Evolutionary conservation across 2,329 filamentous ascomycete genomes (phyloP).

Genomic region (Acarospora socialis): DNA sequence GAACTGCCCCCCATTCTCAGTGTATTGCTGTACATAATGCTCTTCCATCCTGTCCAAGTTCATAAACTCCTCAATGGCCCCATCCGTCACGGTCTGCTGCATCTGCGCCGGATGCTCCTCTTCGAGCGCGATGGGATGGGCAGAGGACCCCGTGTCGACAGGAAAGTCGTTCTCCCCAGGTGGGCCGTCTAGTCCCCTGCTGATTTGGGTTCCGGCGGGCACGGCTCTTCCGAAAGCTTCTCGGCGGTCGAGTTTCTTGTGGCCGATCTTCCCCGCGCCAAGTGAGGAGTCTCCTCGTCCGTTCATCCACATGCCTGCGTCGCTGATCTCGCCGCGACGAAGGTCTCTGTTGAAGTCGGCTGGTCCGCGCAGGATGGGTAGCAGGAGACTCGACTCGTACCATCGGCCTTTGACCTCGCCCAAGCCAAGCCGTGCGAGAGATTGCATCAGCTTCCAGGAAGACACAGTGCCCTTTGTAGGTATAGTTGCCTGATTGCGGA

Average conservation of each 20-base stretch:
- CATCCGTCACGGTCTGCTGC: slow-evolving; percentile 6
- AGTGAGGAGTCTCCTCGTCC: slow-evolving; percentile 26
- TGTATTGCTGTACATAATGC: slow-evolving; percentile 1
- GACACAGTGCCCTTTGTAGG: slow-evolving; percentile 20
- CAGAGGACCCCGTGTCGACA: neutral
- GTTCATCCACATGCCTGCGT: slow-evolving; percentile 34
- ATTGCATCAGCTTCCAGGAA: slow-evolving; percentile 31
- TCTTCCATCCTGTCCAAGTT: slow-evolving; percentile 11
- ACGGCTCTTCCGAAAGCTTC: slow-evolving; percentile 23
- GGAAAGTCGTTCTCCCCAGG: slow-evolving; percentile 8
- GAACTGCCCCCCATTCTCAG: too few relatives aligned
- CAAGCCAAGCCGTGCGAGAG: slow-evolving; percentile 19
- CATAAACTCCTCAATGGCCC: slow-evolving; percentile 11
- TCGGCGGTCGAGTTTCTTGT: slow-evolving; percentile 19
- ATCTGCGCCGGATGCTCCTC: neutral
- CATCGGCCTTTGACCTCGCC: slow-evolving; percentile 42
- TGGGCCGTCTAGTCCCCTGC: slow-evolving; percentile 21
- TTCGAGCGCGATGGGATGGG: neutral
- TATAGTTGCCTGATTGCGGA: slow-evolving; percentile 31
- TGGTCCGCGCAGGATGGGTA: slow-evolving; percentile 24
- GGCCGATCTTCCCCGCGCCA: slow-evolving; percentile 13
- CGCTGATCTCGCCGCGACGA: slow-evolving; percentile 26
- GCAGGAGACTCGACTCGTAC: slow-evolving; percentile 42
- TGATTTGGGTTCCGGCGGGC: slow-evolving; percentile 20
- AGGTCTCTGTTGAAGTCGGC: slow-evolving; percentile 18